Evolutionary conservation across 768 basidiomycete species (phyloP).

Genomic region (Boletus sp.): DNA sequence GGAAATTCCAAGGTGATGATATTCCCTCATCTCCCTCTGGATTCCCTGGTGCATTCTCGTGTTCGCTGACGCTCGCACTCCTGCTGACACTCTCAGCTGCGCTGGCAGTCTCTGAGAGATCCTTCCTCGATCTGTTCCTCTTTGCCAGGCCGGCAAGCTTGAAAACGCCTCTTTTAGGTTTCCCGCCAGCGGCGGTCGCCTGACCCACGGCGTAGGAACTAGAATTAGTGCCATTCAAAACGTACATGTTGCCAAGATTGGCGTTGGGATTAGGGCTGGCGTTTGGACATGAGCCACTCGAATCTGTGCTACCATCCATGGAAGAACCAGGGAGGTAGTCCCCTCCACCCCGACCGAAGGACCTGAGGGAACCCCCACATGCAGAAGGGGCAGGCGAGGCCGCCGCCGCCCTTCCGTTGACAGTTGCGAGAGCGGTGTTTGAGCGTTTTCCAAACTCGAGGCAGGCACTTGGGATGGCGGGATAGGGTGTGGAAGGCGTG

Average conservation of each 20-base stretch:
- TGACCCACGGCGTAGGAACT: constrained; percentile 13
- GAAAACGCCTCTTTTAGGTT: constrained; percentile 32
- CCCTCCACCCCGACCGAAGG: constrained; percentile 4
- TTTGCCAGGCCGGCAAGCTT: constrained; percentile 35
- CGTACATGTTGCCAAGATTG: constrained; percentile 11
- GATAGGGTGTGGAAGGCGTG: constrained; percentile 21
- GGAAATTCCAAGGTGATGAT: constrained; percentile 72
- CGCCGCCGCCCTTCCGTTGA: constrained; percentile 8
- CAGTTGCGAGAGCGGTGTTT: neutral
- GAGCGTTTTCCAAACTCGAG: constrained; percentile 7
- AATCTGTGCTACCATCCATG: constrained; percentile 27
- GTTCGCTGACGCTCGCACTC: constrained; percentile 12
- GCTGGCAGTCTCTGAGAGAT: constrained; percentile 25
- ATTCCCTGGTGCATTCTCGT: neutral
- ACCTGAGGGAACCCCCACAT: constrained; percentile 17
- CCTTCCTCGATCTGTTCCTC: constrained; percentile 31
- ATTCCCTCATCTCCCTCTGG: constrained; percentile 55
- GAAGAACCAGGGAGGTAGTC: constrained; percentile 16
- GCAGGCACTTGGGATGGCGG: neutral
- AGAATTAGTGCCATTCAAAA: constrained; percentile 13
- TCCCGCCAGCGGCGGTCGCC: constrained; percentile 3
- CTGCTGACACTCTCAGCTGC: constrained; percentile 10
- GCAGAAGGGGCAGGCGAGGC: constrained; percentile 18
- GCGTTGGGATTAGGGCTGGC: neutral
- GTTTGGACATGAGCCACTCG: constrained; percentile 19